Evolutionary conservation across 1,284 basidiomycete species (phyloP).

Genomic region (Mycosarcoma maydis): DNA sequence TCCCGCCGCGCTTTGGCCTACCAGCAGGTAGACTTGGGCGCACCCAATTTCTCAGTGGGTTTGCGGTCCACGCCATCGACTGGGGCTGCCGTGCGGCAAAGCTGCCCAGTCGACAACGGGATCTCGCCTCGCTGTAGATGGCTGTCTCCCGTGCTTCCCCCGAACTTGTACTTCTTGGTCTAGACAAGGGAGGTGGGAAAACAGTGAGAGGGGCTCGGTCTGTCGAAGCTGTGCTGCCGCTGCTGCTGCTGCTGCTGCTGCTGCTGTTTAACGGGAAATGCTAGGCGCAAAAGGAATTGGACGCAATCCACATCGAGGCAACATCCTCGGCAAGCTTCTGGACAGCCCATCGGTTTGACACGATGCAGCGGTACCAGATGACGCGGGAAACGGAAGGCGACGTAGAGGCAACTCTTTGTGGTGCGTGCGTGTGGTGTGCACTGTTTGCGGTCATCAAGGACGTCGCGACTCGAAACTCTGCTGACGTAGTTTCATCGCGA

Average conservation of each 20-base stretch:
- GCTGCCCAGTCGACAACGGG: slow-evolving; percentile 42
- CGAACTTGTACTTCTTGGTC: slow-evolving; percentile 15
- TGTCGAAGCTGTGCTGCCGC: slow-evolving; percentile 20
- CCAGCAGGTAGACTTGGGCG: neutral
- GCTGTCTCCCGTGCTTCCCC: slow-evolving; percentile 40
- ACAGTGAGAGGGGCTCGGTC: slow-evolving; percentile 29
- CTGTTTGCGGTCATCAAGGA: slow-evolving; percentile 35
- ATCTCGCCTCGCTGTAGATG: slow-evolving; percentile 51
- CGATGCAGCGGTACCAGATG: slow-evolving; percentile 14
- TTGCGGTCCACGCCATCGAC: slow-evolving; percentile 46
- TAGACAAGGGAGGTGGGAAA: slow-evolving; percentile 22
- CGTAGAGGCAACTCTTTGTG: slow-evolving; percentile 32
- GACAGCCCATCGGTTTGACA: slow-evolving; percentile 30
- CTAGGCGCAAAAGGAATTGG: neutral
- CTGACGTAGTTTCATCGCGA: slow-evolving; percentile 29
- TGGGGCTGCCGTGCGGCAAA: slow-evolving; percentile 30
- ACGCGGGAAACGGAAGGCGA: slow-evolving; percentile 6
- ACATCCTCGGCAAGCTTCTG: slow-evolving; percentile 1
- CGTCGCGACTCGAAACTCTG: slow-evolving; percentile 13
- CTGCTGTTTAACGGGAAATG: too few relatives aligned
- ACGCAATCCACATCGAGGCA: slow-evolving; percentile 29
- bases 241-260: slow-evolving; percentile 26
- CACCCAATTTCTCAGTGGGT: slow-evolving; percentile 41
- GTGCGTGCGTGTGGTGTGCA: slow-evolving; percentile 23
- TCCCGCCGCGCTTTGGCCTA: slow-evolving; percentile 20